Evolutionary conservation across 75 land plant species (phyloP), one percentile per base, ranked within the genome.

Genomic region (Pseudotsuga menziesii): DNA sequence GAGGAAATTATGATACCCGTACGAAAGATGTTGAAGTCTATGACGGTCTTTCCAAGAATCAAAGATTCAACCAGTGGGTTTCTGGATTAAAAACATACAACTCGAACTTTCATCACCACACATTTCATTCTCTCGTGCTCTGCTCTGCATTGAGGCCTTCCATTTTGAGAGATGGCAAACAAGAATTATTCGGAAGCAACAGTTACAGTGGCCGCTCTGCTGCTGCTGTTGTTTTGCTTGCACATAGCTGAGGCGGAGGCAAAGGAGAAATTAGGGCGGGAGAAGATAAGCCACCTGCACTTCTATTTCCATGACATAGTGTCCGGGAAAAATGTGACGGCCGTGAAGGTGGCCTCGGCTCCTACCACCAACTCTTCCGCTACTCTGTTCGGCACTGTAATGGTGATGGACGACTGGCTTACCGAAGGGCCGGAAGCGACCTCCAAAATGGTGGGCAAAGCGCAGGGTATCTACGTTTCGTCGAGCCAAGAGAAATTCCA

Each of bases 281-380:
- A 82, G 79, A 79, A 83, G 78, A 14, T 71, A 32, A 80, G 52
- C 73, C 76, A 80, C 57, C 61, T 83, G 7, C 78, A 58, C 59
- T 82, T 85, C 81, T 85, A 79, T 81, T 77, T 75, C 77, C 87
- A 85, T 66, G 88, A 86, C 77, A 57, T 82, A 4, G 74, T 82
- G 64, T 26, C 36, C 29, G 80, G 77, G 2, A 77, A 29, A 23
- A 79, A 82, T 41, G 61, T 74, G 15, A 58, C 83, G 27, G 64
- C 77, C 23, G 67, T 82, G 13, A 12, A 57, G 19, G 58, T 57
- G 17, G 58, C 19, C 17, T 29, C 32, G 32, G 58, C 58, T 13
- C 58, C 58, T 12, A 17, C 58, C 17, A 57, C 13, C 17, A 17
- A 17, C 19, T 57, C 19, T 57, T 57, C 58, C 1, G 32, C 32